These are phyloP conservation scores for Kodamaea alishanica DNA, from an alignment of 1,139 yeast genomes.

Conservation along the genomic window DNA sequence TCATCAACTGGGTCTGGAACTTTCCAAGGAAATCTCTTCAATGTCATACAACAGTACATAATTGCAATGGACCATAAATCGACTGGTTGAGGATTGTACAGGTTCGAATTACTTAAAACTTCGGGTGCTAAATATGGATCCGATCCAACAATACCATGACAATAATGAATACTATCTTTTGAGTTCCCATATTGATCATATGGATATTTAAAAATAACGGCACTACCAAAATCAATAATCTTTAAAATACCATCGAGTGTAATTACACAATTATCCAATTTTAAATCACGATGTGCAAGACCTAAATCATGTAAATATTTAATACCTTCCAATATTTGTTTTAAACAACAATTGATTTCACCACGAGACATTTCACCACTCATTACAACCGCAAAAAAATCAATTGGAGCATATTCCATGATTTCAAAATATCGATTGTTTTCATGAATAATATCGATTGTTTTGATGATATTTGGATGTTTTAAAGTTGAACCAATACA, in stretches of 20 bases:
- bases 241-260: constrained; percentile 82
- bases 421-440: constrained; percentile 85
- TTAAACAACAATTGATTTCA: constrained; percentile 86
- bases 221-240: constrained; percentile 93
- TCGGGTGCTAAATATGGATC: constrained; percentile 99
- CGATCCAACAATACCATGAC: constrained; percentile 94
- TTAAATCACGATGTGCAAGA: constrained; percentile 91
- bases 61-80: constrained; percentile 96
- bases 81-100: constrained; percentile 88
- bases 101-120: constrained; percentile 62
- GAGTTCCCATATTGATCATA: constrained; percentile 54
- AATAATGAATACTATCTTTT: constrained; percentile 63
- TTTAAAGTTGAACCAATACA: constrained; percentile 95
- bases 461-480: constrained; percentile 91
- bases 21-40: constrained; percentile 96
- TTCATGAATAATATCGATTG: constrained; percentile 87
- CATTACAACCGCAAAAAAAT: constrained; percentile 97
- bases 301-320: constrained; percentile 83
- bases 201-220: constrained; percentile 91
- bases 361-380: constrained; percentile 83
- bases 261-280: constrained; percentile 91
- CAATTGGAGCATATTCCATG: constrained; percentile 97
- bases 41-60: constrained; percentile 91
- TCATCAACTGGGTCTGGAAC: constrained; percentile 81
- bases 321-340: constrained; percentile 83